Conservation (phyloP, 2,329 filamentous ascomycete species). For the Herpomyces periplanetae region DNA sequence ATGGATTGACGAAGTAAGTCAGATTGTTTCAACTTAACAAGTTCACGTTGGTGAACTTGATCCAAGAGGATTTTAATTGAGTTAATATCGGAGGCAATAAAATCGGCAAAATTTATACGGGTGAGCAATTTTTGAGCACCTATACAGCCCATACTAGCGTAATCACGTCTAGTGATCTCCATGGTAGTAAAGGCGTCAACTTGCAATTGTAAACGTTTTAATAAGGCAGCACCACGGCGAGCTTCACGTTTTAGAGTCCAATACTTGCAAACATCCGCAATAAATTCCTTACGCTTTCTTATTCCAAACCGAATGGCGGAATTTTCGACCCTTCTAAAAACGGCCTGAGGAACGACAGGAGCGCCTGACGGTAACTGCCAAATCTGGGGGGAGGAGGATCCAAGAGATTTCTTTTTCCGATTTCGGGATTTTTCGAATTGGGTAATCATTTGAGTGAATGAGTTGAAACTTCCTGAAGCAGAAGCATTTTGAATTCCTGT, state of each 20-base stretch:
- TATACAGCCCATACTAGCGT: slow-evolving; percentile 61
- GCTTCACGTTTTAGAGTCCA: slow-evolving; percentile 92
- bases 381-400: no score
- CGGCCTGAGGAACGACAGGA: slow-evolving; percentile 57
- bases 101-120: slow-evolving; percentile 55
- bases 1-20: slow-evolving; percentile 39
- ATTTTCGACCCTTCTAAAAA: slow-evolving; percentile 49
- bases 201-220: slow-evolving; percentile 72
- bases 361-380: slow-evolving; percentile 88
- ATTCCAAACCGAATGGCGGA: slow-evolving; percentile 48
- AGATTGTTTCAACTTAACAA: slow-evolving; percentile 31
- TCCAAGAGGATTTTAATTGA: slow-evolving; percentile 28
- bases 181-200: slow-evolving; percentile 90
- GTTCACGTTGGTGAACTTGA: slow-evolving; percentile 32
- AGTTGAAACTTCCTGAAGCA: slow-evolving; percentile 8
- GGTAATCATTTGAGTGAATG: slow-evolving; percentile 13
- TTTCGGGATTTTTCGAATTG: slow-evolving; percentile 18
- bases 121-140: slow-evolving; percentile 36
- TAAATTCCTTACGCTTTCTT: slow-evolving; percentile 58
- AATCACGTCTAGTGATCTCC: slow-evolving; percentile 80
- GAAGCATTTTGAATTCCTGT: slow-evolving; percentile 11
- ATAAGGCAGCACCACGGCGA: slow-evolving; percentile 47
- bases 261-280: slow-evolving; percentile 71
- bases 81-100: slow-evolving; percentile 32
- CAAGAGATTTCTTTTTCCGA: no score